phyloP scores from a whole-genome alignment of 768 basidiomycete species.

The Tephrocybe sp. region DNA sequence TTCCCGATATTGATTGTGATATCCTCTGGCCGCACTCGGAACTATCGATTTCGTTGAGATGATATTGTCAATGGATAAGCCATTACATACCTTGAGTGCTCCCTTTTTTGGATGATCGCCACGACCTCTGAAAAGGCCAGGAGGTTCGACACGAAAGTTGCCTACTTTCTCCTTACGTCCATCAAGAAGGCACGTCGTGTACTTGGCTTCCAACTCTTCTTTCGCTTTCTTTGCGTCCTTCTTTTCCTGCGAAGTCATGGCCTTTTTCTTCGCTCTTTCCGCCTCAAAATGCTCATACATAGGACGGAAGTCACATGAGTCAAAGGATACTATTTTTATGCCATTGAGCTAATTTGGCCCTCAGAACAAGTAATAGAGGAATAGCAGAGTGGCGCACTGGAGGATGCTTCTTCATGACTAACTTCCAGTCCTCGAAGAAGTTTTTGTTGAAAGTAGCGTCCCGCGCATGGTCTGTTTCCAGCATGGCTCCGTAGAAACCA shows the following conservation, averaged over 20 bases:
- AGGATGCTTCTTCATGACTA: slow-evolving; percentile 73
- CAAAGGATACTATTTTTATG: slow-evolving; percentile 71
- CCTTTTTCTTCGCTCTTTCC: slow-evolving; percentile 92
- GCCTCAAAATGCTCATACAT: slow-evolving; percentile 92
- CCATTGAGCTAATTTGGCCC: slow-evolving; percentile 54
- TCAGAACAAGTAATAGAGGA: slow-evolving; percentile 3
- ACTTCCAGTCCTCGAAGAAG: slow-evolving; percentile 90
- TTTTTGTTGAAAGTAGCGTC: slow-evolving; percentile 89
- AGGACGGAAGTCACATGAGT: slow-evolving; percentile 88
- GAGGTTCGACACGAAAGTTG: slow-evolving; percentile 97
- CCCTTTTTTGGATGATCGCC: slow-evolving; percentile 99
- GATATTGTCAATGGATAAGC: too few species aligned
- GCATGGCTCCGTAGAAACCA: slow-evolving; percentile 89
- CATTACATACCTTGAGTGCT: slow-evolving; percentile 71
- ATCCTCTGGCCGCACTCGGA: slow-evolving; percentile 89
- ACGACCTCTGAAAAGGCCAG: slow-evolving; percentile 96
- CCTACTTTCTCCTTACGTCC: slow-evolving; percentile 98
- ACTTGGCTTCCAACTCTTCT: slow-evolving; percentile 82
- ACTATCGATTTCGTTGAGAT: too few species aligned
- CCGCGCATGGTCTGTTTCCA: slow-evolving; percentile 90
- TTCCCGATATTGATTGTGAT: slow-evolving; percentile 94
- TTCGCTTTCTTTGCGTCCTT: slow-evolving; percentile 85
- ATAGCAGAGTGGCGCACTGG: slow-evolving; percentile 54
- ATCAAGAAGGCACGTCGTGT: slow-evolving; percentile 84
- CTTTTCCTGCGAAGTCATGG: slow-evolving; percentile 81